Base-by-base conservation (phyloP, 2,329 filamentous ascomycete genomes). In the Ophiostoma tasmaniense region DNA sequence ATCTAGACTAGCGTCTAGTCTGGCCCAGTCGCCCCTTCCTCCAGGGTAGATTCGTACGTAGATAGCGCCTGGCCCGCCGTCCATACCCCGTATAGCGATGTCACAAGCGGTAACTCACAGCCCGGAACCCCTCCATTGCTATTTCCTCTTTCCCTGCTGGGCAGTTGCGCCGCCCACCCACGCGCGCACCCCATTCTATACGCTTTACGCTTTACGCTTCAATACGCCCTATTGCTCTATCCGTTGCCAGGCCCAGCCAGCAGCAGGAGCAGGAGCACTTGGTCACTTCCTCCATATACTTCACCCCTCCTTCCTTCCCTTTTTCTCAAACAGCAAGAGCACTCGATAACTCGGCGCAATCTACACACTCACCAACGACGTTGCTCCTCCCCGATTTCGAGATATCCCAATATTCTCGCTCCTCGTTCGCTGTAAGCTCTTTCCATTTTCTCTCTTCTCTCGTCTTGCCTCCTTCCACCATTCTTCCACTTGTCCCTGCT, bases 261-360 rank as follows among this genome's bases (percentile, higher is more conserved):
- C 37, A 39, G 37, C 33, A 33, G 30, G 30, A 33, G 33, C 37
- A 39, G 37, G 37, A 39, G 37, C 55, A 28, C 55, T 61, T 7
- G 33, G 59, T 62, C 59, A n/a, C 59, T 62, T 20, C 30, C 28
- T 20, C 30, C 61, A n/a, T 64, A 37, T 37, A 37, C 61, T 64
- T 37, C 20, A 13, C 30, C 61, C 61, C 30, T 22, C 33, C 61
- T 37, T 64, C 33, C 33, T 37, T 64, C 33, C 33, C 61, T 64
- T 62, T 55, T 35, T 62, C 59, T 35, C 59, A 62, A 62, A 62
- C 59, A 62, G 59, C 59, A 62, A 35, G 28, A 62, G 55, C 55
- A 25, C 55, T 61, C 25, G 25, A 30, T 30, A 61, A 6, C 11
- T 30, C 25, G 55, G 55, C 55, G 55, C 55, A 61, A 25, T 61